phyloP scores from a whole-genome alignment of 176 grass and related monocot genomes.

The Rhipidocladum racemiflorum region DNA sequence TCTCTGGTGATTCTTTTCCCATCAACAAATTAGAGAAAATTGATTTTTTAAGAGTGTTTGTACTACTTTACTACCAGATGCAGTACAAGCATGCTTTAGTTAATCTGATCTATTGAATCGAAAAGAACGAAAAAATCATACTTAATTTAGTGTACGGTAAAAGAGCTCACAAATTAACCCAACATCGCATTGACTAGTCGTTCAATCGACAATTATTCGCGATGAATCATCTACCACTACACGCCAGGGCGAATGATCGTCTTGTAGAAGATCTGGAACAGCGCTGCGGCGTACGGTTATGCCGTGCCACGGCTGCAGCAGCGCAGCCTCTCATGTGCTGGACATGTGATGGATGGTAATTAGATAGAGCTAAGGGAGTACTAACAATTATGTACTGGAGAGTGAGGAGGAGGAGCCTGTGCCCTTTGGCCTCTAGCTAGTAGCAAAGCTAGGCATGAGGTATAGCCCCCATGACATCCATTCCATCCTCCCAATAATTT shows the following conservation, averaged over 20 bases:
- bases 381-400: slow-evolving; percentile 2
- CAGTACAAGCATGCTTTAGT: no score
- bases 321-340: slow-evolving; percentile 28
- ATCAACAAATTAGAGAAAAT: slow-evolving; percentile 6
- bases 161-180: neutral
- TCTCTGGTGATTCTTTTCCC: neutral
- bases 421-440: neutral
- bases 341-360: slow-evolving; percentile 21
- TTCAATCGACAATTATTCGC: neutral
- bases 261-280: neutral
- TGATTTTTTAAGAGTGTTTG: no score
- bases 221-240: neutral
- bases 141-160: no score
- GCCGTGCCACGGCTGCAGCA: neutral
- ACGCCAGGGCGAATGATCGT: neutral
- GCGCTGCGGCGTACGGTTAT: neutral
- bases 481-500: slow-evolving; percentile 25
- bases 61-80: no score
- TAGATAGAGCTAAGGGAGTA: slow-evolving; percentile 26
- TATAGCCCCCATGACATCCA: slow-evolving; percentile 2
- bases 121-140: no score
- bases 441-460: neutral
- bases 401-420: neutral
- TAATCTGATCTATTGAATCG: no score
- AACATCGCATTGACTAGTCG: neutral